Evolutionary conservation across 2,329 filamentous ascomycete genomes (phyloP).

Genomic region (Fusarium sp.): DNA sequence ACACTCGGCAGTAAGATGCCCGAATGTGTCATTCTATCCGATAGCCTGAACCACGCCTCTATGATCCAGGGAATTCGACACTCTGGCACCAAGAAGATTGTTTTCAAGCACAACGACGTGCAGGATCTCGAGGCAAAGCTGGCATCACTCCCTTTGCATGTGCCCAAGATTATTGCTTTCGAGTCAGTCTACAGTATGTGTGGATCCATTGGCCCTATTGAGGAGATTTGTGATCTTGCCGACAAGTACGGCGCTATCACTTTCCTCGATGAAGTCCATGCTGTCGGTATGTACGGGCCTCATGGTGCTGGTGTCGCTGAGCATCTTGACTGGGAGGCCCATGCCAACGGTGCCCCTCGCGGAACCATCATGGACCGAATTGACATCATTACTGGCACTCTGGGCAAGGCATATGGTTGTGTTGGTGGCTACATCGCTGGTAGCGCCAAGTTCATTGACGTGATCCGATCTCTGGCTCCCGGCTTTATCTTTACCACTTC

Average conservation of each 20-base stretch:
- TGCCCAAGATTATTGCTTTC: slow-evolving; percentile 98
- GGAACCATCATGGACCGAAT: slow-evolving; percentile 95
- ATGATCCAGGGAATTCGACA: slow-evolving; percentile 99
- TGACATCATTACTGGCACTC: slow-evolving; percentile 96
- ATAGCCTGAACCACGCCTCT: slow-evolving; percentile 96
- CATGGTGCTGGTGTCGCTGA: slow-evolving; percentile 95
- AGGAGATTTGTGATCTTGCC: slow-evolving; percentile 93
- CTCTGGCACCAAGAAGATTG: slow-evolving; percentile 95
- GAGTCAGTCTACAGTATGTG: slow-evolving; percentile 99
- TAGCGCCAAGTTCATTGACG: slow-evolving; percentile 86
- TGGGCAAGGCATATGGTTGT: slow-evolving; percentile 97
- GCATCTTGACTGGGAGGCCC: slow-evolving; percentile 93
- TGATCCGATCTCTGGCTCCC: slow-evolving; percentile 91
- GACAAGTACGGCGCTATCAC: slow-evolving; percentile 98
- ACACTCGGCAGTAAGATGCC: slow-evolving; percentile 97
- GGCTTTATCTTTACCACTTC: slow-evolving; percentile 99
- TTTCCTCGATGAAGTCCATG: slow-evolving; percentile 98
- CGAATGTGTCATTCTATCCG: slow-evolving; percentile 96
- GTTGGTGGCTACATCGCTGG: slow-evolving; percentile 98
- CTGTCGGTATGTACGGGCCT: slow-evolving; percentile 98
- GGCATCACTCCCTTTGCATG: slow-evolving; percentile 82
- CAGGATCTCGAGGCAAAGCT: slow-evolving; percentile 92
- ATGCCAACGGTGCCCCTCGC: slow-evolving; percentile 76
- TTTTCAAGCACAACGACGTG: slow-evolving; percentile 99
- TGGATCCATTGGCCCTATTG: slow-evolving; percentile 94